phyloP scores from a whole-genome alignment of 768 basidiomycete genomes.

The Panaeolus papilionaceus region DNA sequence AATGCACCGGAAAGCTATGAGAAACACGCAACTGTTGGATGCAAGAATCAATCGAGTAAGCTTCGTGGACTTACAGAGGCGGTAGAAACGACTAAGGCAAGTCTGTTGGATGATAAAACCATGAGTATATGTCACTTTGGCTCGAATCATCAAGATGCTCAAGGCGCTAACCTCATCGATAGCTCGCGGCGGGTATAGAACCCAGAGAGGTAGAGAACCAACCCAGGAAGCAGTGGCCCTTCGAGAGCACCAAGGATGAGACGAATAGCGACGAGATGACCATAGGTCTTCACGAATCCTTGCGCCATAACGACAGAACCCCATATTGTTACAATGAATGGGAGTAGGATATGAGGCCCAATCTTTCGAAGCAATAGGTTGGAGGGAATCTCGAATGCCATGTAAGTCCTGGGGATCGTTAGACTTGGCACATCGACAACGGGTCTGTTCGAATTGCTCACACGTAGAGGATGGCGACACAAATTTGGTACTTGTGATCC shows the following conservation, averaged over 20 bases:
- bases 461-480: slow-evolving; percentile 20
- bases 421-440: slow-evolving; percentile 37
- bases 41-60: background rate
- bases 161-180: slow-evolving; percentile 43
- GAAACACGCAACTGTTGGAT: background rate
- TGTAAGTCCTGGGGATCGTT: slow-evolving; percentile 43
- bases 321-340: slow-evolving; percentile 65
- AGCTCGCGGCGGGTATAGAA: slow-evolving; percentile 55
- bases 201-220: slow-evolving; percentile 58
- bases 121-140: background rate
- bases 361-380: slow-evolving; percentile 56
- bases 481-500: slow-evolving; percentile 29
- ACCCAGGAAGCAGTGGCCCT: slow-evolving; percentile 53
- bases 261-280: slow-evolving; percentile 47
- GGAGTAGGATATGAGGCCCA: slow-evolving; percentile 58
- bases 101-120: slow-evolving; percentile 26
- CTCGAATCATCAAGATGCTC: too few species aligned
- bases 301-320: slow-evolving; percentile 65
- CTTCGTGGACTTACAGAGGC: slow-evolving; percentile 27
- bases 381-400: slow-evolving; percentile 60
- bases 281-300: slow-evolving; percentile 55
- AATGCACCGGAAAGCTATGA: slow-evolving; percentile 49
- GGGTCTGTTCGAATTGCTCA: slow-evolving; percentile 46
- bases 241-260: slow-evolving; percentile 56
- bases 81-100: slow-evolving; percentile 40